These are phyloP conservation scores for Nidula niveotomentosa DNA, from an alignment of 1,284 basidiomycete genomes.

Conservation along the genomic window DNA sequence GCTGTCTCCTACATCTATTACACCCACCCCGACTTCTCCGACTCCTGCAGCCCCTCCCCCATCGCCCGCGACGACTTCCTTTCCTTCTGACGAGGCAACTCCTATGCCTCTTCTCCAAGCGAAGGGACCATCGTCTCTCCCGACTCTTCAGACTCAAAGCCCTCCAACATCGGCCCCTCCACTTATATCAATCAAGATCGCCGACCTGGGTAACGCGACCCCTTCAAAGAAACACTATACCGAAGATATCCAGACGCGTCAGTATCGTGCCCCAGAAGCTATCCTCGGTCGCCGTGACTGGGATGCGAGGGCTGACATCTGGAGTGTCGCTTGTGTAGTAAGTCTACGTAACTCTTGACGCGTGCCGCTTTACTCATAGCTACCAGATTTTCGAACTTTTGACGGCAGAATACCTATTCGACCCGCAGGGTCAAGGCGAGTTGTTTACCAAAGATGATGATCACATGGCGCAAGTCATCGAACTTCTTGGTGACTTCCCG, in stretches of 20 bases:
- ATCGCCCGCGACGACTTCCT: conserved; percentile 22
- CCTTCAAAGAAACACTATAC: conserved; percentile 84
- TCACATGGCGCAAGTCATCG: conserved; percentile 92
- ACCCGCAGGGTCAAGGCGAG: conserved; percentile 82
- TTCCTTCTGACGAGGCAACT: no score
- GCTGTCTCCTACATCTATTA: conserved; percentile 17
- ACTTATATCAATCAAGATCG: conserved; percentile 86
- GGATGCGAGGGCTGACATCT: conserved; percentile 84
- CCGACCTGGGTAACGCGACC: conserved; percentile 88
- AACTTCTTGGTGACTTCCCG: conserved; percentile 78
- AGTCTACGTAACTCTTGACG: conserved; percentile 20
- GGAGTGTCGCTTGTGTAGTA: conserved; percentile 85
- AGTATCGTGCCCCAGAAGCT: conserved; percentile 90
- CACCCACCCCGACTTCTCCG: conserved; percentile 19
- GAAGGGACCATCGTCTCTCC: conserved; percentile 6
- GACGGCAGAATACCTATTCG: conserved; percentile 87
- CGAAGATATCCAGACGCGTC: conserved; percentile 93
- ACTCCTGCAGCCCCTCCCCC: conserved; percentile 25
- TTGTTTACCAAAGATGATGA: conserved; percentile 92
- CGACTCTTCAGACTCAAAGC: conserved; percentile 17
- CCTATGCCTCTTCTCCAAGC: no score
- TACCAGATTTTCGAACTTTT: conserved; percentile 73
- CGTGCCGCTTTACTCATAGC: conserved; percentile 6
- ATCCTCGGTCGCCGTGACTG: conserved; percentile 87
- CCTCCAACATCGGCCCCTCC: conserved; percentile 20